Evolutionary conservation across 352 stramenopile genomes (phyloP).

Genomic region (Phytophthora gonapodyides): DNA sequence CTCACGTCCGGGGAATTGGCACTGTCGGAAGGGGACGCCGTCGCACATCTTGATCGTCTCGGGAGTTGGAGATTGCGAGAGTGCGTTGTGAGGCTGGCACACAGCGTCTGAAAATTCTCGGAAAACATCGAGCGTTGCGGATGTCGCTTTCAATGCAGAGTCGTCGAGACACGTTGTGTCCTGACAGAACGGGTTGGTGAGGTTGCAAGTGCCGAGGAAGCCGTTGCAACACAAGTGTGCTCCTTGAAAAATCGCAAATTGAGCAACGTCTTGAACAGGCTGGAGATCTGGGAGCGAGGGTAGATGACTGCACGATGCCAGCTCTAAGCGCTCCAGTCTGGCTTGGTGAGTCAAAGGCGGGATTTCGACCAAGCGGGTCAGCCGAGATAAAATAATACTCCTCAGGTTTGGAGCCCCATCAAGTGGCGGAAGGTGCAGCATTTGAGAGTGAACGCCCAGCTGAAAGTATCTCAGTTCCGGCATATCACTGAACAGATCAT

Average conservation of each 20-base stretch:
- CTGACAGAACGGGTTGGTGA: constrained; percentile 32
- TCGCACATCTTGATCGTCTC: constrained; percentile 36
- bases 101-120: constrained; percentile 9
- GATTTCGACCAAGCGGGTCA: constrained; percentile 19
- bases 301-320: constrained; percentile 17
- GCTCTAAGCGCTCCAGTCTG: constrained; percentile 25
- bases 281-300: constrained; percentile 22
- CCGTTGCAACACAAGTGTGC: constrained; percentile 46
- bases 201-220: constrained; percentile 34
- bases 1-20: constrained; percentile 13
- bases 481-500: constrained; percentile 34
- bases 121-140: constrained; percentile 17
- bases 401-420: constrained; percentile 27
- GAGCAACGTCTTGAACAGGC: constrained; percentile 1
- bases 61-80: constrained; percentile 27
- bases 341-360: constrained; percentile 20
- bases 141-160: neutral
- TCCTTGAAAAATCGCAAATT: constrained; percentile 28
- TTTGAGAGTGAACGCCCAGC: constrained; percentile 26
- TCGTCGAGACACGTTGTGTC: constrained; percentile 23
- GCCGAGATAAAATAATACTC: constrained; percentile 29
- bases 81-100: constrained; percentile 16
- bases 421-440: constrained; percentile 31
- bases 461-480: constrained; percentile 37
- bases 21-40: constrained; percentile 34